phyloP scores from a whole-genome alignment of 1,284 basidiomycete genomes.

The Termitomyces sp. region DNA sequence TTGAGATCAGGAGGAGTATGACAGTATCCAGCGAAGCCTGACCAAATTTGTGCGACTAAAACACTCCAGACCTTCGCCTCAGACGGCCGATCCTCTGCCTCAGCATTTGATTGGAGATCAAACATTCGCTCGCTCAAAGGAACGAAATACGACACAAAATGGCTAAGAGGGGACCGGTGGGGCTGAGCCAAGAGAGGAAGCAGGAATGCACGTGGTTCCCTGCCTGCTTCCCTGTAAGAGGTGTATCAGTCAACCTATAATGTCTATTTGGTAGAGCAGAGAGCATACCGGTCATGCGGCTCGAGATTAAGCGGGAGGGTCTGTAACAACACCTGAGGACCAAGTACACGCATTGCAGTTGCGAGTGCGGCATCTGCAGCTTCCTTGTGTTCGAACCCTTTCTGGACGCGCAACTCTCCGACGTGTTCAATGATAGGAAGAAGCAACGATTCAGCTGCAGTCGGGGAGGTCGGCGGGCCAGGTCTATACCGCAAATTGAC shows the following conservation, averaged over 20 bases:
- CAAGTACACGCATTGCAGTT: conserved; percentile 81
- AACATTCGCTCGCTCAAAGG: conserved; percentile 94
- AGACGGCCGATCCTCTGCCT: conserved; percentile 63
- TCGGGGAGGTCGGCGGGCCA: conserved; percentile 32
- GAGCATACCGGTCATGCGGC: conserved; percentile 65
- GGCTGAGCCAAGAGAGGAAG: conserved; percentile 84
- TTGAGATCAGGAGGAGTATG: conserved; percentile 54
- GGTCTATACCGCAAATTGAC: conserved; percentile 38
- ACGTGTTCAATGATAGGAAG: conserved; percentile 72
- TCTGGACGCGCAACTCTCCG: conserved; percentile 72
- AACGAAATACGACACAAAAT: conserved; percentile 89
- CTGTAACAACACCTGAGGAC: conserved; percentile 76
- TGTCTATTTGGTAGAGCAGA: neutral
- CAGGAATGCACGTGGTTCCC: conserved; percentile 83
- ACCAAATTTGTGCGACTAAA: conserved; percentile 90
- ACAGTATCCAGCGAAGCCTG: conserved; percentile 84
- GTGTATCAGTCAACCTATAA: neutral
- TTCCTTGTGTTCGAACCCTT: conserved; percentile 89
- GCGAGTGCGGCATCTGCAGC: conserved; percentile 80
- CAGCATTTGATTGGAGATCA: conserved; percentile 75
- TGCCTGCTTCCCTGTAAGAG: conserved; percentile 48
- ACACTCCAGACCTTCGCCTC: conserved; percentile 96
- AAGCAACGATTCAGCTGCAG: conserved; percentile 72
- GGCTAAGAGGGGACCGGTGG: conserved; percentile 76
- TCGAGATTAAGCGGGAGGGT: conserved; percentile 85